Evolutionary conservation across 805 yeast genomes (phyloP), one percentile per base, ranked within the genome.

Genomic region (Teunomyces cretensis): DNA sequence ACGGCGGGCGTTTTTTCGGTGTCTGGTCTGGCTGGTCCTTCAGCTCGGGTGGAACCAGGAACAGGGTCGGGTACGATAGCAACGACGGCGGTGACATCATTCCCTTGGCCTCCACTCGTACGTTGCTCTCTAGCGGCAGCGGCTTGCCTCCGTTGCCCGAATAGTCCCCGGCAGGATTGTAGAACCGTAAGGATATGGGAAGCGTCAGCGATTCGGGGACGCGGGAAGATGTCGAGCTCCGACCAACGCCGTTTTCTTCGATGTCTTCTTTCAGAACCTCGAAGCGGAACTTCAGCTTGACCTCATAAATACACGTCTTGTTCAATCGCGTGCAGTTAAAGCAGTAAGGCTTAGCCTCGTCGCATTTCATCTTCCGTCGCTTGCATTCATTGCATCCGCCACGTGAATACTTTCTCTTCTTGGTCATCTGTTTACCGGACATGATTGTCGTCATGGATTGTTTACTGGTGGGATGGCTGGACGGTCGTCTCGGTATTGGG

Each of bases 371-470:
- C 50, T 70, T 70, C 33, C 76, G 58, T 33, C 76, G 55, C 46
- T 70, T 70, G 56, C 76, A 71, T 53, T 71, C 75, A n/a, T 52
- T 55, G 52, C 76, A 71, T 11, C 76, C 76, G 5, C 60, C 65
- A 13, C 75, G 55, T 37, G 68, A 60, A 50, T 70, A 70, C 50
- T 67, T 69, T 15, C 75, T 48, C 55, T 70, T 70, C 45, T 62
- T 65, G 40, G 65, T 57, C 15, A 9, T 9, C 6, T 24, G 38
- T 35, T 35, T 35, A 9, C 12, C 38, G 11, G 26, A 14, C 14
- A 35, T 24, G 9, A 14, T 19, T 13, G 13, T 12, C 9, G 17
- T 7, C 13, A n/a, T 30, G 33, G 33, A 13, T 8, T 11, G 12
- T 3, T 19, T 19, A 28, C 39, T 43, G 37, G 41, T 7, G n/a